Percentiles rank a stretch among this genome's conserved stretches.
Conservation (phyloP, 164 flowering plant species). For the Stephania japonica region DNA sequence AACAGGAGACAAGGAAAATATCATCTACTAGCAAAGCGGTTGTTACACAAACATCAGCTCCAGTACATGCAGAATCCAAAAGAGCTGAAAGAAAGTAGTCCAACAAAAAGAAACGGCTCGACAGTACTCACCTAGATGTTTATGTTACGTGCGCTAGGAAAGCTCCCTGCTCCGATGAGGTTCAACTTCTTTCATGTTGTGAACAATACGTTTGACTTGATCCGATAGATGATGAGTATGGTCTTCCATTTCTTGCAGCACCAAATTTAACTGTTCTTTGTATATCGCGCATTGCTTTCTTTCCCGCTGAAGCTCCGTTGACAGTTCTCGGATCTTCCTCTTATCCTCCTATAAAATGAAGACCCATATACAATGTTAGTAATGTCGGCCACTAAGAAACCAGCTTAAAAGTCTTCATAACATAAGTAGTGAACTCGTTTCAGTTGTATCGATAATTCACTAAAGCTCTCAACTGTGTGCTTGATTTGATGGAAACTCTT, state of each 20-base stretch:
- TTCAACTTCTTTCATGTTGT: conserved; percentile 21
- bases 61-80: not conserved
- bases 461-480: not conserved
- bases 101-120: not conserved
- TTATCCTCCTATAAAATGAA: conserved; percentile 20
- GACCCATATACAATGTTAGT: not conserved
- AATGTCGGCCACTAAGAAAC: not conserved
- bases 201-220: conserved; percentile 21
- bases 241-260: conserved; percentile 24
- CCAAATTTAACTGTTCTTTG: conserved; percentile 20
- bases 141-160: not conserved
- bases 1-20: not conserved
- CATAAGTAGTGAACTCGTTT: not conserved
- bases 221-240: conserved; percentile 21
- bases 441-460: not conserved
- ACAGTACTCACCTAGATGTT: conserved; percentile 3
- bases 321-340: conserved; percentile 23
- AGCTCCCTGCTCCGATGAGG: conserved; percentile 15
- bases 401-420: not conserved
- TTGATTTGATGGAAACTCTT: not conserved
- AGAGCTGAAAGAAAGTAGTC: not conserved
- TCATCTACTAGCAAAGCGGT: not conserved
- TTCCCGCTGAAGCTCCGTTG: conserved; percentile 26
- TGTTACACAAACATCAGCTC: not conserved
- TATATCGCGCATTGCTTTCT: conserved; percentile 22